Base-by-base conservation (phyloP, 2,329 filamentous ascomycete species). In the Cladosporium austrohemisphaericum region DNA sequence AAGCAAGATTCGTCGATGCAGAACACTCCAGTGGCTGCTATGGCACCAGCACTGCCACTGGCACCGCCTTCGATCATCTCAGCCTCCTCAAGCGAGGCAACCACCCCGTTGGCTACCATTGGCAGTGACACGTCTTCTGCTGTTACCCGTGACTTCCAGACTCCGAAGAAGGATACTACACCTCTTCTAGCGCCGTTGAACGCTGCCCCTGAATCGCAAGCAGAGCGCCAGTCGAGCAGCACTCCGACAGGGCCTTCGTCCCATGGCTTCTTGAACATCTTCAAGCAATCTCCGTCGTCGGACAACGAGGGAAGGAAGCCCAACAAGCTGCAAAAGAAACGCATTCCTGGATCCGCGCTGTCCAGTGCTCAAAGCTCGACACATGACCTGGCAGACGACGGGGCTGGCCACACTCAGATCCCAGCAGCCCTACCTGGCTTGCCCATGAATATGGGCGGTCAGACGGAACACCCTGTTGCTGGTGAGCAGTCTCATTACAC, bases 271-370 rank as follows among this genome's bases (percentile, higher is more conserved):
- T 76, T 85, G 44, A 80, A 74, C 60, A 71, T 94, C 29, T 86
- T 94, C 61, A 79, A 86, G 60, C 79, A 84, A 55, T 84, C 86
- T 2, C 81, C 85, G 1, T 76, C 77, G 11, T 76, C 72, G 20
- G 68, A 73, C n/a, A 63, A 62, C 7, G 67, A 73, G 10, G 64
- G 63, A 5, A 80, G 87, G 37, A 85, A 85, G 64, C 88, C 90
- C 0, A 96, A 95, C 62, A 95, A 96, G 68, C 73, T 98, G 44
- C 86, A 85, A 67, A 97, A 97, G 75, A 95, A 88, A 68, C 78
- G 84, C n/a, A 74, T 86, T 49, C 84, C 87, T 0, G 84, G 83
- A 33, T 88, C 87, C 61, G 71, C 86, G 18, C 91, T 89, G 58
- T 85, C 84, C 16, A 96, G 92, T 64, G 91, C 92, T 0, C 90